Evolutionary conservation across 345 rosid genomes (phyloP).

Genomic region (Euphorbia lathyris): DNA sequence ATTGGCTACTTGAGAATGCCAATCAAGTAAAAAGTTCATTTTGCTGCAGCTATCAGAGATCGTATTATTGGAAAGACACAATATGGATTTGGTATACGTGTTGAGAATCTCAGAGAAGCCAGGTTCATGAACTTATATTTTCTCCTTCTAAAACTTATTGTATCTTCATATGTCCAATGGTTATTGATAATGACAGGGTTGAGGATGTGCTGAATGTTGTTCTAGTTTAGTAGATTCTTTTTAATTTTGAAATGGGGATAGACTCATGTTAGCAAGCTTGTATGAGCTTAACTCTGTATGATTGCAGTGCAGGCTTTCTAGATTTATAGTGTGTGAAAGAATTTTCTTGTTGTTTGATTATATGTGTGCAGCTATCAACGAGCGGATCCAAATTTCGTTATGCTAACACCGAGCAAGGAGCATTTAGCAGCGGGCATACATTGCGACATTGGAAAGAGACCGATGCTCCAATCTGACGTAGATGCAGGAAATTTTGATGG

Average conservation of each 20-base stretch:
- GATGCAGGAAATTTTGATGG: conserved; percentile 62
- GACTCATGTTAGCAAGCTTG: not conserved
- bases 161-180: not conserved
- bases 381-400: conserved; percentile 82
- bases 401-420: conserved; percentile 89
- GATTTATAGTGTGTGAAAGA: not conserved
- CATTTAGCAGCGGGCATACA: conserved; percentile 76
- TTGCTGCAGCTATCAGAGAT: conserved; percentile 65
- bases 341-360: not conserved
- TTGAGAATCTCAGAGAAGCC: conserved; percentile 79
- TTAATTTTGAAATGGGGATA: not conserved
- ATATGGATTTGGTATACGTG: conserved; percentile 73
- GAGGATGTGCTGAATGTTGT: not conserved
- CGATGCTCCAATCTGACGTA: conserved; percentile 70
- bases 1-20: not conserved
- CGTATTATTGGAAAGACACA: conserved; percentile 40
- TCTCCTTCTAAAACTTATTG: not conserved
- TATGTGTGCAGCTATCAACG: conserved; percentile 71
- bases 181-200: not conserved
- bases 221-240: not conserved
- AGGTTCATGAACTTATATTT: conserved; percentile 41
- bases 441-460: conserved; percentile 68
- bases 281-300: not conserved
- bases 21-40: not conserved
- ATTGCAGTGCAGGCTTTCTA: not conserved